Base-by-base conservation (phyloP, 257 asterid species). In the Ballota nigra region DNA sequence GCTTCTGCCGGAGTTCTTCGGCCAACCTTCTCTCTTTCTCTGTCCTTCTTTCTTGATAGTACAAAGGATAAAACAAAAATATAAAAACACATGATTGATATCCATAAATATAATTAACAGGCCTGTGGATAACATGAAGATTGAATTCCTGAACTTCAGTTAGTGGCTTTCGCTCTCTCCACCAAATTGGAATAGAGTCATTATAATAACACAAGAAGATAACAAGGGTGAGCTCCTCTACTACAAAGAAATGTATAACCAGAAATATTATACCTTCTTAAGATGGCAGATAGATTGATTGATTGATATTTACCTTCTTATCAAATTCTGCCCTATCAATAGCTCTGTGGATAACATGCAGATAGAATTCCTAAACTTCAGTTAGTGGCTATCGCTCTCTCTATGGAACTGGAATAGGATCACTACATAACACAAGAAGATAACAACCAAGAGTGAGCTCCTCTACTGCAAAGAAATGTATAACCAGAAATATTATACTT, bases 351-450 rank as follows among this genome's bases (percentile, higher is more conserved):
- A 84, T 84, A 4, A 85, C 84, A 15, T 84, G 91, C 13, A 94
- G 86, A 78, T 91, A 82, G 82, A 94, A 94, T 79, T 82, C 93
- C 63, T 88, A 89, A 67, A 94, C 92, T 63, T 94, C 92, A 6
- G 99, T 94, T 24, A 94, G 84, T 1, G 98, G 98, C 75, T 36
- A 82, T 5, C 99, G 81, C 62, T 63, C 78, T 80, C 79, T 89
- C 75, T 82, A 96, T 18, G 96, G 92, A 62, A 91, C 79, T 61
- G 98, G 96, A 80, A 91, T 89, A 18, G 98, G 99, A 69, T 89
- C 98, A 88, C 98, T 93, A n/a, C n/a, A 86, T 22, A 11, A 23
- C 3, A 26, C n/a, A n/a, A n/a, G n/a, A n/a, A n/a, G n/a, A 20
- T 29, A 20, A 0, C 13, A 23, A 57, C n/a, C 11, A 13, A 15